A percentile compares a stretch with the other conserved stretches of the same genome.
phyloP scores from a whole-genome alignment of 1,284 basidiomycete genomes.

The Pterulicium gracile region DNA sequence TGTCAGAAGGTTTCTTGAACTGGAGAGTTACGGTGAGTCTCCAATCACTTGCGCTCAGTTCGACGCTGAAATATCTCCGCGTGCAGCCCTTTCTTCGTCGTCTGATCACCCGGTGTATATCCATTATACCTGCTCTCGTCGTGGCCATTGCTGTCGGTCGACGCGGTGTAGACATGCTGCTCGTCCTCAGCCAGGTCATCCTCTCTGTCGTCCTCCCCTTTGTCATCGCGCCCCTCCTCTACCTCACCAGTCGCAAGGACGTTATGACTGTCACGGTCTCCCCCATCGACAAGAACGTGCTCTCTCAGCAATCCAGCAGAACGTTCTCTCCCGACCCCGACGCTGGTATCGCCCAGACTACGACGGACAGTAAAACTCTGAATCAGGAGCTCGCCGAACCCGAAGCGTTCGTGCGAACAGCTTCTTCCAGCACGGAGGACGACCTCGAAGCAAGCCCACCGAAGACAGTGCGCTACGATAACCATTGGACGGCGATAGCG shows the following conservation, averaged over 20 bases:
- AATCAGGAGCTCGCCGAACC: neutral
- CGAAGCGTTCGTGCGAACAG: slow-evolving; percentile 9
- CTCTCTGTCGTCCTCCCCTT: slow-evolving; percentile 87
- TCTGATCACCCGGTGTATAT: slow-evolving; percentile 74
- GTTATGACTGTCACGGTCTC: slow-evolving; percentile 51
- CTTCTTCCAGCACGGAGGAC: slow-evolving; percentile 17
- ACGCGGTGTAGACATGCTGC: slow-evolving; percentile 67
- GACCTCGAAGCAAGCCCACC: neutral
- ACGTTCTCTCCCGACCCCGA: neutral
- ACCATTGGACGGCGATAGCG: slow-evolving; percentile 37
- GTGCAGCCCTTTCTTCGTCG: slow-evolving; percentile 69
- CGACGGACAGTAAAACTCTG: neutral
- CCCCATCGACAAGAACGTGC: slow-evolving; percentile 5
- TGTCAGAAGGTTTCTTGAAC: slow-evolving; percentile 88
- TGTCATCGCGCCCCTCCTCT: slow-evolving; percentile 73
- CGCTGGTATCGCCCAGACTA: slow-evolving; percentile 10
- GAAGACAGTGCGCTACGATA: slow-evolving; percentile 48
- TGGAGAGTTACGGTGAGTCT: slow-evolving; percentile 75
- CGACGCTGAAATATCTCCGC: slow-evolving; percentile 6
- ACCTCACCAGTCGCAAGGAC: slow-evolving; percentile 55
- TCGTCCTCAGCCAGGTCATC: slow-evolving; percentile 84
- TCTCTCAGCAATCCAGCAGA: slow-evolving; percentile 6
- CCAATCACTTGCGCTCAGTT: slow-evolving; percentile 2
- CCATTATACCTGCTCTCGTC: slow-evolving; percentile 78
- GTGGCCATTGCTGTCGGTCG: slow-evolving; percentile 73